Evolutionary conservation across 768 basidiomycete genomes (phyloP).

Genomic region (Suillus alpinus): DNA sequence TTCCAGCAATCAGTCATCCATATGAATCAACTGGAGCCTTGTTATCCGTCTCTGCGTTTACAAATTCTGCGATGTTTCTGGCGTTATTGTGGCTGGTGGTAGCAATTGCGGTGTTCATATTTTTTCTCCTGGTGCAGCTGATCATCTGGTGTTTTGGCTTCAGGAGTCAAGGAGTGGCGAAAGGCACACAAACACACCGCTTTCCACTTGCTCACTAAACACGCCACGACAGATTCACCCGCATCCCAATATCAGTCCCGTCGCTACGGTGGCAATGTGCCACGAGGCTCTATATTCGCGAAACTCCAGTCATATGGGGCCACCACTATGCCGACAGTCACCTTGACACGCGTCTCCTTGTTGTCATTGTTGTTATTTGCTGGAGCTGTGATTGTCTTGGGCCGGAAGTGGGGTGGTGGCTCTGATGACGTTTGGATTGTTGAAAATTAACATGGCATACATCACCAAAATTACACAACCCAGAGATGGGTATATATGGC

Average conservation of each 20-base stretch:
- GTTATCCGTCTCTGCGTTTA: background rate
- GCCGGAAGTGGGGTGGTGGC: background rate
- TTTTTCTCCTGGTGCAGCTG: background rate
- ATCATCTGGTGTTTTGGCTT: background rate
- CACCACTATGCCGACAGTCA: background rate
- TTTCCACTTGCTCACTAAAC: background rate
- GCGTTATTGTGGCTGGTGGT: background rate
- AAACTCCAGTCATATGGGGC: conserved; percentile 8
- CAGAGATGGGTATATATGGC: no score
- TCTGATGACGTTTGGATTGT: background rate
- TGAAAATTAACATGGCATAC: no score
- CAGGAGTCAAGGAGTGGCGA: background rate
- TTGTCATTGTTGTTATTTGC: background rate
- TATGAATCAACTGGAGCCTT: background rate
- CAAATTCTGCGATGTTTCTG: background rate
- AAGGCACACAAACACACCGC: background rate
- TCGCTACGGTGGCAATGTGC: conserved; percentile 4
- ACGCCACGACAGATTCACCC: background rate
- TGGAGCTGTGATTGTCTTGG: background rate
- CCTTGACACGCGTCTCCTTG: background rate
- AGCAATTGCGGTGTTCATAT: background rate
- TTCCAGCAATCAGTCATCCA: no score
- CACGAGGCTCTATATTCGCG: conserved; percentile 1
- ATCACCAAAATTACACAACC: no score
- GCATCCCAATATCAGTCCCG: conserved; percentile 9